Percentiles rank a stretch among this genome's conserved stretches.
phyloP scores from a whole-genome alignment of 176 grass and related monocot genomes.

The Ensete ventricosum region DNA sequence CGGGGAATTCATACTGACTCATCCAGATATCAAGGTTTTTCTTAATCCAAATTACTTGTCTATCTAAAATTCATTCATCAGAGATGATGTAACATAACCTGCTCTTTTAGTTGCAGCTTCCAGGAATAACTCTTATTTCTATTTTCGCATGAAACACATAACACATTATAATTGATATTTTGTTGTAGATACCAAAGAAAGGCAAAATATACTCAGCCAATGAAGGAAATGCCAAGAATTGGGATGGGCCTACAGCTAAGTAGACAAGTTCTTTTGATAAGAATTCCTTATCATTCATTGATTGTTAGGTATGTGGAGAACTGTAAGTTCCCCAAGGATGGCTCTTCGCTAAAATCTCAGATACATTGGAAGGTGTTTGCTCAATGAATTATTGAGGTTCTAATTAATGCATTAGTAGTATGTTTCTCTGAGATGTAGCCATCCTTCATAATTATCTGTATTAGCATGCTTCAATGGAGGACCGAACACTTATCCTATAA shows the following conservation, averaged over 20 bases:
- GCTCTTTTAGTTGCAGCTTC: background rate
- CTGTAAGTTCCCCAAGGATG: conserved; percentile 79
- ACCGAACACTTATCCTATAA: no score
- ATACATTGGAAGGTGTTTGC: conserved; percentile 79
- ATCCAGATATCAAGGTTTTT: conserved; percentile 79
- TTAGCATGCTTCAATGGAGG: no score
- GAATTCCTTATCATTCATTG: conserved; percentile 18
- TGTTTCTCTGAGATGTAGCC: no score
- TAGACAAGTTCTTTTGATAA: conserved; percentile 20
- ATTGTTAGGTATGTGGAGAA: conserved; percentile 69
- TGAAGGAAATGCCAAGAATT: conserved; percentile 90
- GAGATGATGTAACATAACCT: no score
- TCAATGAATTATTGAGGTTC: no score
- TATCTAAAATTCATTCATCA: no score
- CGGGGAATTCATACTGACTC: conserved; percentile 94
- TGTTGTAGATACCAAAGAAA: conserved; percentile 66
- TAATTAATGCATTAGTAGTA: no score
- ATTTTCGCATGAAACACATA: background rate
- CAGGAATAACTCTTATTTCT: background rate
- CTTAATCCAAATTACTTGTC: background rate
- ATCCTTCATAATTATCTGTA: no score
- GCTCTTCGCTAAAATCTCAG: conserved; percentile 71
- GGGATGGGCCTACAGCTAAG: conserved; percentile 74
- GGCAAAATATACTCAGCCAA: conserved; percentile 94
- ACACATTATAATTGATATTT: conserved; percentile 4